Evolutionary conservation across 1,139 yeast genomes (phyloP).

Genomic region (Yamadazyma taylorii): DNA sequence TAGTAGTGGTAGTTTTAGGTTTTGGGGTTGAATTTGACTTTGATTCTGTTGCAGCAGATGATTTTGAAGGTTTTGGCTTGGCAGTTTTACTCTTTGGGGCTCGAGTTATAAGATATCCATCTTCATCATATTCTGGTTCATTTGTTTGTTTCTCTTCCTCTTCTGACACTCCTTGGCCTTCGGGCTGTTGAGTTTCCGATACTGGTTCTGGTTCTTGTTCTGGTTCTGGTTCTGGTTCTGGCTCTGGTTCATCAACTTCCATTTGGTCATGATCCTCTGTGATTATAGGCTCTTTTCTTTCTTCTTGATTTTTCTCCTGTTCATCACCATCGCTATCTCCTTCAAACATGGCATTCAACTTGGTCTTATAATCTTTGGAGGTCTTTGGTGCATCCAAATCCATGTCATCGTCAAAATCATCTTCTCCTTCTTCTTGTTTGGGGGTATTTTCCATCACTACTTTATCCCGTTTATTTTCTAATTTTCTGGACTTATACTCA

Average conservation of each 20-base stretch:
- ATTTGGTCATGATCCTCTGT: conserved; percentile 6
- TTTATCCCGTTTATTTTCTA: conserved; percentile 33
- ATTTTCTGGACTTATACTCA: conserved; percentile 42
- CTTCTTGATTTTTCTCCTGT: conserved; percentile 8
- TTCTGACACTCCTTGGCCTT: conserved; percentile 12
- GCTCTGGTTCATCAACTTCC: conserved; percentile 5
- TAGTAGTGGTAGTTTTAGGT: conserved; percentile 9
- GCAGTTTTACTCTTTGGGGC: conserved; percentile 12
- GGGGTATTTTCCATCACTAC: conserved; percentile 42
- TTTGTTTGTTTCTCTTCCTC: conserved; percentile 11
- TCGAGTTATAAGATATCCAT: conserved; percentile 41
- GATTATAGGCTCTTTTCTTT: conserved; percentile 7
- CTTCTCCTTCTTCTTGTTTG: conserved; percentile 16
- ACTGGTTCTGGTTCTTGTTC: conserved; percentile 9
- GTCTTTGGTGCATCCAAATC: conserved; percentile 6
- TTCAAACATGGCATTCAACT: conserved; percentile 16
- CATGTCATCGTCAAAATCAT: conserved; percentile 18
- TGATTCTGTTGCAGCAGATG: conserved; percentile 4
- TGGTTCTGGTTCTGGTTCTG: conserved; percentile 3
- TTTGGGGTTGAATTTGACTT: conserved; percentile 6
- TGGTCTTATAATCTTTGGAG: conserved; percentile 7
- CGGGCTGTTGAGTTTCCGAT: conserved; percentile 5
- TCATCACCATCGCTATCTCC: conserved; percentile 19
- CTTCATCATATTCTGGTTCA: conserved; percentile 34
- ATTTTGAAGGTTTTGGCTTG: conserved; percentile 12